Conservation (phyloP, 441 rosid species). For the Macaranga tanarius region DNA sequence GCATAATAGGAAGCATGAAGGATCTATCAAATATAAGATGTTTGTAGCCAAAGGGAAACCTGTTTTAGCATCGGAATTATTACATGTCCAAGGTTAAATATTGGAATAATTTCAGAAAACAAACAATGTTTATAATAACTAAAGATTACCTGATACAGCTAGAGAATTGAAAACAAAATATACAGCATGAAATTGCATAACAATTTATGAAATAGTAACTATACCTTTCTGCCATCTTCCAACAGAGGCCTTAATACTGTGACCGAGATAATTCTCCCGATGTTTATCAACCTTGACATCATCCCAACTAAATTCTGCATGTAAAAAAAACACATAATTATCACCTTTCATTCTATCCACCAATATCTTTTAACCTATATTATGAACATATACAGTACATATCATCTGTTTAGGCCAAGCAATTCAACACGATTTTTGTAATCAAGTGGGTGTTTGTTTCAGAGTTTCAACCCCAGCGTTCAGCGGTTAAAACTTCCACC, state of each 20-base stretch:
- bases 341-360: background rate
- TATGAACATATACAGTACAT: background rate
- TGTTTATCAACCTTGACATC: slow-evolving; percentile 93
- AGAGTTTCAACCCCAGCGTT: too few species aligned
- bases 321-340: background rate
- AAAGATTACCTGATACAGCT: background rate
- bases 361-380: background rate
- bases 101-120: too few species aligned
- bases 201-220: background rate
- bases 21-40: background rate
- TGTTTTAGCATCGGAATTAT: too few species aligned
- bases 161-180: background rate
- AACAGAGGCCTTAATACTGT: slow-evolving; percentile 91
- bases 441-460: background rate
- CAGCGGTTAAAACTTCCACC: too few species aligned
- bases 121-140: background rate
- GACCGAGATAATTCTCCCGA: slow-evolving; percentile 92
- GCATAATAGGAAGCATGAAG: background rate
- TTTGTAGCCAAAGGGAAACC: background rate
- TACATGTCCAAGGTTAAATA: too few species aligned
- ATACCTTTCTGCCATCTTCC: slow-evolving; percentile 99
- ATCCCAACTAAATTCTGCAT: slow-evolving; percentile 93
- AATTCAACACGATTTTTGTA: background rate
- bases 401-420: background rate
- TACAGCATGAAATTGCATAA: background rate